phyloP scores from a whole-genome alignment of 441 rosid species.

The Viola pubescens region DNA sequence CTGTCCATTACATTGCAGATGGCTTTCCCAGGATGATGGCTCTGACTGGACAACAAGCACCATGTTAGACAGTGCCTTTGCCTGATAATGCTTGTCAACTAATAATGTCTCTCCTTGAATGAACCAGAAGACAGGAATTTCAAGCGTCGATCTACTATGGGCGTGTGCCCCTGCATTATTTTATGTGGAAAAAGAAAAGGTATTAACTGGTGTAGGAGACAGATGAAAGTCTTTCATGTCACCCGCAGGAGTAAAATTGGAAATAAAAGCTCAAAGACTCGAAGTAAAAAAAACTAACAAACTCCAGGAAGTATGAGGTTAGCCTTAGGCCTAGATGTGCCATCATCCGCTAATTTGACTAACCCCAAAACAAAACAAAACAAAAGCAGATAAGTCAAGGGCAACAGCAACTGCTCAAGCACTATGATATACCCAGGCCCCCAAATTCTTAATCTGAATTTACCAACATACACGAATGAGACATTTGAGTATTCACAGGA shows the following conservation, averaged over 20 bases:
- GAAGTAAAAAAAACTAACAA: not conserved
- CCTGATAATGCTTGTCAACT: constrained; percentile 93
- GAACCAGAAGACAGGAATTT: constrained; percentile 98
- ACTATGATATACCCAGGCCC: too few species aligned
- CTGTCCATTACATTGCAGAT: constrained; percentile 93
- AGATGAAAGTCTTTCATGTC: too few species aligned
- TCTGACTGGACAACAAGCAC: constrained; percentile 95
- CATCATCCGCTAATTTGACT: too few species aligned
- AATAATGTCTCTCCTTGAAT: constrained; percentile 75
- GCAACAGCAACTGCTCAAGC: too few species aligned
- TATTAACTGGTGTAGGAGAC: not conserved
- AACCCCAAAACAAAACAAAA: too few species aligned
- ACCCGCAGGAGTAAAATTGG: not conserved
- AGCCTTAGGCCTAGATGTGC: too few species aligned
- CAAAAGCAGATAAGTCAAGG: too few species aligned
- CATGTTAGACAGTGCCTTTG: constrained; percentile 95
- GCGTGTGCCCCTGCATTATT: constrained; percentile 83
- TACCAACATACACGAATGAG: too few species aligned
- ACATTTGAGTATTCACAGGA: too few species aligned
- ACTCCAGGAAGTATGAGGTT: too few species aligned
- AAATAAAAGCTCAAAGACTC: not conserved
- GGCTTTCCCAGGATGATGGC: constrained; percentile 91
- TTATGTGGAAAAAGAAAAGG: constrained; percentile 8
- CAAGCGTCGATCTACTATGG: constrained; percentile 81
- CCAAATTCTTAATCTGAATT: too few species aligned